Evolutionary conservation across 2,329 filamentous ascomycete genomes (phyloP).

Genomic region (Helotiales sp.): DNA sequence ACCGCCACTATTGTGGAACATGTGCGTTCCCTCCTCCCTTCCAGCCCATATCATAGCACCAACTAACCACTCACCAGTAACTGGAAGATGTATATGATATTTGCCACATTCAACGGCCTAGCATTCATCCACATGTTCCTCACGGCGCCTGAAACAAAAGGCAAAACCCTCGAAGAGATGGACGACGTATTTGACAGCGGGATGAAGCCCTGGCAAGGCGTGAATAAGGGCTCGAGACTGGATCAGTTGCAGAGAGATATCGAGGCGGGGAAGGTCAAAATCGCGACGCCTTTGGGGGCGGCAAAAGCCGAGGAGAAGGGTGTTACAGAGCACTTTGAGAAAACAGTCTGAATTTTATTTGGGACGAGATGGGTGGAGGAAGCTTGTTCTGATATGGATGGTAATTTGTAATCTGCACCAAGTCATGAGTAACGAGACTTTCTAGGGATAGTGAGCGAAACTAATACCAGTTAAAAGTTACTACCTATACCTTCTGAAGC

Average conservation of each 20-base stretch:
- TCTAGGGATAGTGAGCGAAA: neutral
- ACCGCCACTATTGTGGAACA: constrained; percentile 56
- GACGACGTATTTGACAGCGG: constrained; percentile 72
- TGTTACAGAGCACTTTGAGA: constrained; percentile 12
- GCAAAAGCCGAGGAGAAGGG: neutral
- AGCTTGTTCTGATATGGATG: neutral
- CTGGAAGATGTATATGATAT: constrained; percentile 74
- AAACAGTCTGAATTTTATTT: neutral
- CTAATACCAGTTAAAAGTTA: neutral
- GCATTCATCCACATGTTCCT: constrained; percentile 74
- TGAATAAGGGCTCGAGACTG: constrained; percentile 49
- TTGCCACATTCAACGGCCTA: constrained; percentile 71
- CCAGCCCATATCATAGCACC: neutral
- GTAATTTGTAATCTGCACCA: neutral
- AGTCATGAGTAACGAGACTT: neutral
- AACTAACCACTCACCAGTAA: constrained; percentile 44
- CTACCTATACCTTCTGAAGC: neutral
- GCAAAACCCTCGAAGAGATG: constrained; percentile 78
- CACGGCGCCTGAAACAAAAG: constrained; percentile 69
- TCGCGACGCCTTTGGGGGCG: constrained; percentile 25
- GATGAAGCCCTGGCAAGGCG: constrained; percentile 61
- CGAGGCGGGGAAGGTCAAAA: constrained; percentile 45
- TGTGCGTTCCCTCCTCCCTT: constrained; percentile 38
- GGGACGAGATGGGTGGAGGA: neutral
- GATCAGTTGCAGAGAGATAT: constrained; percentile 55